Evolutionary conservation across 2,329 filamentous ascomycete genomes (phyloP), one percentile per base, ranked within the genome.

Genomic region (Aphanoascus verrucosus): DNA sequence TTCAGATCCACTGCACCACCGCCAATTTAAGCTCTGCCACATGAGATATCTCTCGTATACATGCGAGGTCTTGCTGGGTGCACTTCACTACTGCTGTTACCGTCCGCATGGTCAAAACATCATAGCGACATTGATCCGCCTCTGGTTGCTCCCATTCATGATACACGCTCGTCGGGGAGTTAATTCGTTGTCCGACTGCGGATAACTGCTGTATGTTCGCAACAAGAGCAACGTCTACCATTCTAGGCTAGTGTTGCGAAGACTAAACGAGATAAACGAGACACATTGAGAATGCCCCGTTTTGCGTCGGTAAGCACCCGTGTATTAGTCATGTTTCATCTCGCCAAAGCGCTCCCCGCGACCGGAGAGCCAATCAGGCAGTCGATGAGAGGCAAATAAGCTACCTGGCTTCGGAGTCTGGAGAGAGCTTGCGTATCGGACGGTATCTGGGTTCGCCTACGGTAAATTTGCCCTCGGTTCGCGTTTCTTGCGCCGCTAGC

Each of bases 321-420:
- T 17, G 35, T 41, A 49, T 49, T 49, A 49, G 35, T 40, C 35
- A 49, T 49, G 47, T 49, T 49, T 49, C 47, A 49, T 49, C 47
- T 20, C 11, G 3, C 5, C 35, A n/a, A 31, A 5, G 5, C 15
- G 35, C 28, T 28, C 23, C 23, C 23, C 23, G 23, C 23, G 23
- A 28, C 23, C 23, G 7, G 23, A 28, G 23, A 28, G 23, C 23
- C 23, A 28, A 32, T 56, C 56, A 54, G 38, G 45, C 52, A 41
- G 35, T 12, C 3, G 31, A 3, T 38, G 14, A 37, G 23, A 7
- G 23, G 32, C 31, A 28, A 45, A 45, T 45, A 32, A 5, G 42
- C n/a, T 6, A 35, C 32, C 19, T 5, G 19, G 19, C 23, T 11
- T 9, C 28, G 23, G 9, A 19, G 20, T 37, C 35, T n/a, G n/a